phyloP scores from a whole-genome alignment of 345 rosid genomes.

The Turnera subulata region DNA sequence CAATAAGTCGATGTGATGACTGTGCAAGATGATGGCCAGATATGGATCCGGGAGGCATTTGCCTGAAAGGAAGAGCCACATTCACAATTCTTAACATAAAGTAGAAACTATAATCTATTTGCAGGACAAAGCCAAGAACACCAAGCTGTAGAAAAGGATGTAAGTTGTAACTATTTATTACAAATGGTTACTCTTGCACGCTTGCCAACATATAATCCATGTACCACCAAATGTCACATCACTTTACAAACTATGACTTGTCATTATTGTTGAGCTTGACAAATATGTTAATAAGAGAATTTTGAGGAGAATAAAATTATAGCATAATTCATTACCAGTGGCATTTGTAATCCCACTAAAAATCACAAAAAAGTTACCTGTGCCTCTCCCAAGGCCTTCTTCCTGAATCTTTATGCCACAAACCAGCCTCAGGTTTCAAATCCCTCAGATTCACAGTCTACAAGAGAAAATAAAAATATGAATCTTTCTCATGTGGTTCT shows the following conservation, averaged over 20 bases:
- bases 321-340: background rate
- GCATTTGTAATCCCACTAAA: background rate
- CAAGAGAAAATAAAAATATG: constrained; percentile 5
- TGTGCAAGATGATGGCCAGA: constrained; percentile 66
- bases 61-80: constrained; percentile 44
- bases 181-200: too few species aligned
- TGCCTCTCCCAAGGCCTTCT: constrained; percentile 50
- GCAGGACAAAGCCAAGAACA: background rate
- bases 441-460: constrained; percentile 60
- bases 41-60: constrained; percentile 48
- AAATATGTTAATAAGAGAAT: too few species aligned
- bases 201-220: background rate
- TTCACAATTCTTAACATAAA: background rate
- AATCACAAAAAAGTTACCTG: constrained; percentile 17
- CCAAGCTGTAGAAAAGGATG: background rate
- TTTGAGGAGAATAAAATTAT: background rate
- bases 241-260: too few species aligned
- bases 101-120: background rate
- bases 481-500: too few species aligned
- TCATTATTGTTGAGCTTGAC: too few species aligned
- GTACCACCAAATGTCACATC: background rate
- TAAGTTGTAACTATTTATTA: too few species aligned
- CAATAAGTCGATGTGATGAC: constrained; percentile 65
- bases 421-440: constrained; percentile 49
- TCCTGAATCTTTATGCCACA: constrained; percentile 86